phyloP scores from a whole-genome alignment of 331 rosid genomes.

The Malus hybrid region DNA sequence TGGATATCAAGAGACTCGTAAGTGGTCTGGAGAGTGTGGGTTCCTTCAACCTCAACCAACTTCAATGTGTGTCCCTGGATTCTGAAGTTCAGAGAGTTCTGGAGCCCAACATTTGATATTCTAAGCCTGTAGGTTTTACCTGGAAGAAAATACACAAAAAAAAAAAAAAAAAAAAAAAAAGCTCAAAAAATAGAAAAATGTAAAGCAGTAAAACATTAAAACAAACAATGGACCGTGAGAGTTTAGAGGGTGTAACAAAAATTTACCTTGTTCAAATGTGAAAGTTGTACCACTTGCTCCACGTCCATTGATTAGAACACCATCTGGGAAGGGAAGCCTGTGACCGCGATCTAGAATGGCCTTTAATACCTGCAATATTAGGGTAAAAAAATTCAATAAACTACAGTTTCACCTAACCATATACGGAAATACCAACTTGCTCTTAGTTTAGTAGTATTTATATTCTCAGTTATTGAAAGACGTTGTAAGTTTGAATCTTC shows the following conservation, averaged over 20 bases:
- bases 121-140: conserved; percentile 87
- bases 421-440: not conserved
- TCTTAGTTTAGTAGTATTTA: not conserved
- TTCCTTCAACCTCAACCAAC: conserved; percentile 87
- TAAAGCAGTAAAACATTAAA: not conserved
- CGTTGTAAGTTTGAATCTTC: not conserved
- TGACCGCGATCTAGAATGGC: conserved; percentile 57
- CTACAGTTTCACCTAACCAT: too few relatives aligned
- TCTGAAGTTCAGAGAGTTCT: conserved; percentile 71
- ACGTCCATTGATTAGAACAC: conserved; percentile 70
- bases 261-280: conserved; percentile 62
- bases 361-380: conserved; percentile 44
- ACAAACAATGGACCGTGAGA: not conserved
- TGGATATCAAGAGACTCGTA: conserved; percentile 77
- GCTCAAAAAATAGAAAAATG: not conserved
- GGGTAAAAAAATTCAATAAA: too few relatives aligned
- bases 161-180: not conserved
- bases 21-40: conserved; percentile 73
- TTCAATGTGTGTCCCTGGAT: conserved; percentile 70
- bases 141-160: not conserved
- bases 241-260: not conserved
- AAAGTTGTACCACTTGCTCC: conserved; percentile 46
- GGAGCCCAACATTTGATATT: conserved; percentile 81
- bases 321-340: conserved; percentile 62
- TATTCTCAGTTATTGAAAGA: not conserved